Evolutionary conservation across 306 rosid species (phyloP).

Genomic region (Rubus parviflorus): DNA sequence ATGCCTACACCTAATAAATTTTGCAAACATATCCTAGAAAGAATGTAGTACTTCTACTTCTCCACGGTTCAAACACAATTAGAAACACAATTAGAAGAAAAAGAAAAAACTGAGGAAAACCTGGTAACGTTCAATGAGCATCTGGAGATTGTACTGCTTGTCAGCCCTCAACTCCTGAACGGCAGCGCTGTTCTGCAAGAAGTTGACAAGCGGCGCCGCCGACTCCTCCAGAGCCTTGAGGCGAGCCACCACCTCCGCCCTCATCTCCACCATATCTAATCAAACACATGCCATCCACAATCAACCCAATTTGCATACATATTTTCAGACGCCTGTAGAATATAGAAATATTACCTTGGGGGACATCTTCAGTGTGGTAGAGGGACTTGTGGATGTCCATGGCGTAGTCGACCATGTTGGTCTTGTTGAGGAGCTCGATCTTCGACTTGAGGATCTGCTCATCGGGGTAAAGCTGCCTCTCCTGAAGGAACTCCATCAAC

Average conservation of each 20-base stretch:
- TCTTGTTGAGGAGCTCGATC: constrained; percentile 83
- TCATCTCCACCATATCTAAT: constrained; percentile 39
- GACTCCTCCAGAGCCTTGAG: constrained; percentile 66
- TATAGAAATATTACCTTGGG: constrained; percentile 40
- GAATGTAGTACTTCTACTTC: no score
- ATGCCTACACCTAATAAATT: no score
- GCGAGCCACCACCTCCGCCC: constrained; percentile 53
- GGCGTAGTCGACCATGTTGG: constrained; percentile 96
- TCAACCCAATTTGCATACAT: not conserved
- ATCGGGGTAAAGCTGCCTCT: constrained; percentile 64
- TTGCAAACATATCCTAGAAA: no score
- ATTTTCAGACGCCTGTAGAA: no score
- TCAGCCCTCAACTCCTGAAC: constrained; percentile 88
- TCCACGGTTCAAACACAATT: no score
- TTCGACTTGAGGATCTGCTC: constrained; percentile 82
- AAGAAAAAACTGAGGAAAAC: constrained; percentile 25
- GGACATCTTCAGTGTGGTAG: constrained; percentile 85
- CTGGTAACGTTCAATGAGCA: constrained; percentile 90
- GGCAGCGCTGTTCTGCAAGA: constrained; percentile 72
- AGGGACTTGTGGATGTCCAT: constrained; percentile 94
- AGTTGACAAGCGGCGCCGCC: constrained; percentile 84
- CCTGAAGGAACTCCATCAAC: constrained; percentile 83
- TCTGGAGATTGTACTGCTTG: constrained; percentile 85
- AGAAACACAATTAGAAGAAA: not conserved
- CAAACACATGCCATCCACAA: not conserved